Conservation (phyloP, 768 basidiomycete genomes). For the Austroboletus eburneus region DNA sequence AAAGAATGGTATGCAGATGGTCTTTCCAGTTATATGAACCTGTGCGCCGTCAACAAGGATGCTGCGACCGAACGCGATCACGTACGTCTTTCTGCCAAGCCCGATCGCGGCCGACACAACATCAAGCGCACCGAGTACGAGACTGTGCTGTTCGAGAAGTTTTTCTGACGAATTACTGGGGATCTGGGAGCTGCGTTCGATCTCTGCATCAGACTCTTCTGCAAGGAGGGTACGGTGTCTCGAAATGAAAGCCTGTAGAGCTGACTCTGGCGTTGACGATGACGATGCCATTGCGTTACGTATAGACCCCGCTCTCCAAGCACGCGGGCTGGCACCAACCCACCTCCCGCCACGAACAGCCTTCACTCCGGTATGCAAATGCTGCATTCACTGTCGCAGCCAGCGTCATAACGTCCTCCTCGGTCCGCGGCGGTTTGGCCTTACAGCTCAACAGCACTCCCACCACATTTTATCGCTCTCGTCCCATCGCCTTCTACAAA, state of each 20-base stretch:
- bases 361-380: too few species aligned
- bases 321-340: too few species aligned
- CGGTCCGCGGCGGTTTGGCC: too few species aligned
- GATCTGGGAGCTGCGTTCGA: conserved; percentile 72
- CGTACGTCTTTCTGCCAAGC: conserved; percentile 88
- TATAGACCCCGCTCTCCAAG: too few species aligned
- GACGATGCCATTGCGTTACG: conserved; percentile 3
- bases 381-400: too few species aligned
- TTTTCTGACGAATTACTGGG: conserved; percentile 80
- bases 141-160: conserved; percentile 83
- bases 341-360: too few species aligned
- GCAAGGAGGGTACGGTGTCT: conserved; percentile 66
- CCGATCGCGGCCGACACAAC: conserved; percentile 73
- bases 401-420: too few species aligned
- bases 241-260: conserved; percentile 55
- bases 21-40: conserved; percentile 82
- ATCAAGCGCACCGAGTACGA: conserved; percentile 73
- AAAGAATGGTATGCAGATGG: conserved; percentile 75
- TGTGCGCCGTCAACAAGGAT: conserved; percentile 41
- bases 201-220: conserved; percentile 78
- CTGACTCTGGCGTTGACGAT: conserved; percentile 23
- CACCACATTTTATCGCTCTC: too few species aligned
- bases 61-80: background rate
- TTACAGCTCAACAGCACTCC: too few species aligned
- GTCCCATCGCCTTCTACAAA: too few species aligned